These are phyloP conservation scores for Cystofilobasidium ferigula DNA, from an alignment of 768 basidiomycete species.

Conservation along the genomic window DNA sequence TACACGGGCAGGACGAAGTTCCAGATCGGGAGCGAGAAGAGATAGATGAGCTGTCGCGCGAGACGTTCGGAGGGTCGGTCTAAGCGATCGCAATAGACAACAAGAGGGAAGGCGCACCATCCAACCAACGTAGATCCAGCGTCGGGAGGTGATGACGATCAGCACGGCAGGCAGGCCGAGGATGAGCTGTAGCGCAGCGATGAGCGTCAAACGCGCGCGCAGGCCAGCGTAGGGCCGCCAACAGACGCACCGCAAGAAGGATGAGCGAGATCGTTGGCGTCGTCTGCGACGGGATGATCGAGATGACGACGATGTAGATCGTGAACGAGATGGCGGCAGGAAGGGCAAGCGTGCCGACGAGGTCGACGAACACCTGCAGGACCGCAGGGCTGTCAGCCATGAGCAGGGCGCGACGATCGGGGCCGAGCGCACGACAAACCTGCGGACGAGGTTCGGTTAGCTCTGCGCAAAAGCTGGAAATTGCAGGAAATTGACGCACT, in stretches of 20 bases:
- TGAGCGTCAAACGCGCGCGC: constrained; percentile 56
- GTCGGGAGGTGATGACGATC: constrained; percentile 85
- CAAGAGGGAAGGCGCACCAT: constrained; percentile 58
- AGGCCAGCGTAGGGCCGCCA: constrained; percentile 84
- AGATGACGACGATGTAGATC: constrained; percentile 75
- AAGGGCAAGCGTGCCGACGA: constrained; percentile 87
- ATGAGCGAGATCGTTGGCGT: constrained; percentile 74
- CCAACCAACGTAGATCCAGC: constrained; percentile 94
- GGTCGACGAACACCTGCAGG: constrained; percentile 96
- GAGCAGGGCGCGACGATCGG: too few relatives aligned
- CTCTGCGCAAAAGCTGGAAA: background rate
- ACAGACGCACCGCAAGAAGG: constrained; percentile 89
- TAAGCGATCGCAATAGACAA: too few relatives aligned
- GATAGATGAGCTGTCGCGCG: constrained; percentile 48
- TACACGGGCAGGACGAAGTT: constrained; percentile 91
- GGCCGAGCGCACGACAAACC: too few relatives aligned
- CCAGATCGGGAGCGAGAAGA: constrained; percentile 88
- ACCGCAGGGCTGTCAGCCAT: too few relatives aligned
- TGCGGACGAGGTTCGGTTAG: constrained; percentile 38
- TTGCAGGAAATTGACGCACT: background rate
- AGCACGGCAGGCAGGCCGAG: constrained; percentile 86
- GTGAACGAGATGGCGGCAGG: constrained; percentile 98
- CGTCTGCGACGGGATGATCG: constrained; percentile 68
- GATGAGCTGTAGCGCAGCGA: constrained; percentile 58
- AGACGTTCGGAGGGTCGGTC: background rate